Evolutionary conservation across 2,329 filamentous ascomycete genomes (phyloP).

Genomic region (Colletotrichum navitas): DNA sequence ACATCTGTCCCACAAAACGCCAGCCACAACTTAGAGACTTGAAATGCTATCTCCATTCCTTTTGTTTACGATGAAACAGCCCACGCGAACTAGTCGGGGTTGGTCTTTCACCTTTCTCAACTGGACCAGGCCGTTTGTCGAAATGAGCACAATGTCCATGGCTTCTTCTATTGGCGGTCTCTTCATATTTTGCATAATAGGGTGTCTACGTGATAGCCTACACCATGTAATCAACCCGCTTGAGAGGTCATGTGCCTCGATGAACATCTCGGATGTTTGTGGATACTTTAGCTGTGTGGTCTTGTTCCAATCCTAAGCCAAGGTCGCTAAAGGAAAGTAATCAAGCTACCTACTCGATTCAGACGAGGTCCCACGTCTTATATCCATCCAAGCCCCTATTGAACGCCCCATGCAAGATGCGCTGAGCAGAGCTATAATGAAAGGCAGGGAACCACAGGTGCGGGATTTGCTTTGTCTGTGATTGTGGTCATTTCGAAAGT

Average conservation of each 20-base stretch:
- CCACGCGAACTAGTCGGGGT: conserved; percentile 32
- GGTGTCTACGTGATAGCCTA: not conserved
- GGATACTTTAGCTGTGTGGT: not conserved
- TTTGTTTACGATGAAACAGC: conserved; percentile 39
- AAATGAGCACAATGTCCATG: conserved; percentile 14
- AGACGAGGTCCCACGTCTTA: conserved; percentile 27
- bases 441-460: conserved; percentile 20
- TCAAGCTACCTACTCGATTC: conserved; percentile 14
- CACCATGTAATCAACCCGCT: not conserved
- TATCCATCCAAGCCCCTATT: conserved; percentile 37
- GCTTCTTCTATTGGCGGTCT: conserved; percentile 10
- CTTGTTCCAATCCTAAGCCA: not conserved
- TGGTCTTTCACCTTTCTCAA: conserved; percentile 25
- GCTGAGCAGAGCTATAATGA: conserved; percentile 10
- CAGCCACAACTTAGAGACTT: conserved; percentile 13
- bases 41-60: conserved; percentile 32
- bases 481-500: conserved; percentile 24
- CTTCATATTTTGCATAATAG: conserved; percentile 21
- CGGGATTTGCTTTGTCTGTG: conserved; percentile 26
- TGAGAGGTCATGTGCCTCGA: not conserved
- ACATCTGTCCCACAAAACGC: not conserved
- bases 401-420: conserved; percentile 13
- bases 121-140: conserved; percentile 20
- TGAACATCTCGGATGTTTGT: not conserved
- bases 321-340: not conserved